These are phyloP conservation scores for Calocera cornea DNA, from an alignment of 768 basidiomycete genomes.

Conservation along the genomic window DNA sequence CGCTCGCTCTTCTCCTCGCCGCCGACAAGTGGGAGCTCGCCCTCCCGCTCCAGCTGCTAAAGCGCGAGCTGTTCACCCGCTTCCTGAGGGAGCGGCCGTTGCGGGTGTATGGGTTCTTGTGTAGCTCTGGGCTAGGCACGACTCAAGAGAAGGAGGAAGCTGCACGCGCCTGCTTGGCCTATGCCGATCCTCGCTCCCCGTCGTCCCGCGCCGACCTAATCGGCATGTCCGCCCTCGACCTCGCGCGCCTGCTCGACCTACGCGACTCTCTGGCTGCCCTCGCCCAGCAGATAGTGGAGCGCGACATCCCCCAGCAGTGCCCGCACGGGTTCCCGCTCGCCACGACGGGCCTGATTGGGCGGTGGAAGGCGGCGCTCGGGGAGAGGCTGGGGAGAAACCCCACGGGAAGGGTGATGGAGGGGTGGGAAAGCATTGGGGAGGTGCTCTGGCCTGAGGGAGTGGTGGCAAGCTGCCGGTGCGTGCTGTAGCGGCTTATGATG, in stretches of 20 bases:
- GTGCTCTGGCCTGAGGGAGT: conserved; percentile 3
- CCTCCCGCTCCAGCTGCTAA: background rate
- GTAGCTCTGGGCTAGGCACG: background rate
- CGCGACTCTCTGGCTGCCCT: background rate
- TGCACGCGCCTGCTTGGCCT: background rate
- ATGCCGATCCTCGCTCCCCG: background rate
- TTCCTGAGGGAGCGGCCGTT: background rate
- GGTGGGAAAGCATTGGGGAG: background rate
- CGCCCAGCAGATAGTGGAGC: background rate
- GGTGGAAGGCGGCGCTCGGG: background rate
- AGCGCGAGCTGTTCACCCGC: background rate
- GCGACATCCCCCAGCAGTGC: background rate
- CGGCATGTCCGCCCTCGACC: background rate
- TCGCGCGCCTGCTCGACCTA: background rate
- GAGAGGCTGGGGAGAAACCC: background rate
- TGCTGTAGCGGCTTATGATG: background rate
- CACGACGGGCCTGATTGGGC: background rate
- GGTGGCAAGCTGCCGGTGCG: background rate
- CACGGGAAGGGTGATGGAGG: background rate
- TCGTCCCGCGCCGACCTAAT: background rate
- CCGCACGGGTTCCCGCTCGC: conserved; percentile 2
- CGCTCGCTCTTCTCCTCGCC: background rate
- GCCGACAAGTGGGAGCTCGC: conserved; percentile 2
- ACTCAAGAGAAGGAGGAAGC: background rate
- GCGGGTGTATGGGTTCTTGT: background rate